Percentiles rank a stretch among this genome's conserved stretches.
These are phyloP conservation scores for Fraxinus dipetala DNA, from an alignment of 305 asterid genomes.

Conservation along the genomic window DNA sequence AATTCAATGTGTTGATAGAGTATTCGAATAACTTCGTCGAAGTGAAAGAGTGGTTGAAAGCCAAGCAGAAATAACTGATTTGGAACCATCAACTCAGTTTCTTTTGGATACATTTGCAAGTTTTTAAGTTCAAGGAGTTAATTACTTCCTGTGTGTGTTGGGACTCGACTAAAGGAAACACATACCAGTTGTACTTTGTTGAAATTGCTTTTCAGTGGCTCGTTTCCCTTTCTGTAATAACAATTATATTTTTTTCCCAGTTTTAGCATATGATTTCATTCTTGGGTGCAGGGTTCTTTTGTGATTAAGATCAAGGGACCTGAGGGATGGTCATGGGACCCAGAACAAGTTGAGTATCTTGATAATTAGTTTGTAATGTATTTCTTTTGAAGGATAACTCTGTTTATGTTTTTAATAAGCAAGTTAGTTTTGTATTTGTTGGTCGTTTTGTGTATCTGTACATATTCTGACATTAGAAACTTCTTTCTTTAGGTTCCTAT, in stretches of 20 bases:
- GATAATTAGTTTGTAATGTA: slow-evolving; percentile 15
- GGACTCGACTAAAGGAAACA: neutral
- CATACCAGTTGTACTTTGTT: neutral
- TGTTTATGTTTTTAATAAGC: neutral
- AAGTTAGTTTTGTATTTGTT: slow-evolving; percentile 15
- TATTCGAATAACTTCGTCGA: slow-evolving; percentile 16
- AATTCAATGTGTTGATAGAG: neutral
- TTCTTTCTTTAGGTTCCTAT: slow-evolving; percentile 63
- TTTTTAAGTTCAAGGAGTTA: neutral
- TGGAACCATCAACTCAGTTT: neutral
- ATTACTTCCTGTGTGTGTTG: neutral
- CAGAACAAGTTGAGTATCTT: slow-evolving; percentile 80
- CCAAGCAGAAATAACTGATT: slow-evolving; percentile 8
- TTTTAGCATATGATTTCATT: slow-evolving; percentile 21
- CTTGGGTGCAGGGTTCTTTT: slow-evolving; percentile 76
- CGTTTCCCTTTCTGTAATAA: slow-evolving; percentile 5
- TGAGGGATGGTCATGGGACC: slow-evolving; percentile 90
- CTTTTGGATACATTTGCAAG: slow-evolving; percentile 13
- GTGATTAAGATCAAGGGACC: slow-evolving; percentile 87
- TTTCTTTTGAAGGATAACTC: slow-evolving; percentile 13
- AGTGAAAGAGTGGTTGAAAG: slow-evolving; percentile 9
- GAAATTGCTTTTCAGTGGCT: neutral
- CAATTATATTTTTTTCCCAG: slow-evolving; percentile 13
- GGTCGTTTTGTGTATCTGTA: slow-evolving; percentile 8
- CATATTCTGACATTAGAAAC: slow-evolving; percentile 24